Conservation (phyloP, 1,284 basidiomycete genomes). For the Fomes fomentarius region DNA sequence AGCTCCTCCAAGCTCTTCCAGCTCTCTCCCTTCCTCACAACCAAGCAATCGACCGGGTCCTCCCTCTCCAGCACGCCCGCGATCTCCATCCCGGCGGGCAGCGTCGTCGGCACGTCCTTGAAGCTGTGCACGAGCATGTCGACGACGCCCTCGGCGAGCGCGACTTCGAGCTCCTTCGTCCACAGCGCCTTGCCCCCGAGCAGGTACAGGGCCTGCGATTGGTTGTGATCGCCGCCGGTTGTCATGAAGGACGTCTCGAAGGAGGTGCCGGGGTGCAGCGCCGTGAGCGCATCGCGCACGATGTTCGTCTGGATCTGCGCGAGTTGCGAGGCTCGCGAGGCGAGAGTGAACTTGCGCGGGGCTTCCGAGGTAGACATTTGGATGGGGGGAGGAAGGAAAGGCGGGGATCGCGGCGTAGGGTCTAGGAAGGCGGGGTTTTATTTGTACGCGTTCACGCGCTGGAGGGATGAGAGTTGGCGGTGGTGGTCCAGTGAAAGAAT, state of each 20-base stretch:
- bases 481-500: not conserved
- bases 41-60: constrained; percentile 88
- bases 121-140: constrained; percentile 95
- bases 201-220: constrained; percentile 78
- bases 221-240: constrained; percentile 92
- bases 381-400: too few relatives aligned
- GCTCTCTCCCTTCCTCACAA: constrained; percentile 78
- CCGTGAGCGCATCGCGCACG: constrained; percentile 62
- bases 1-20: constrained; percentile 86
- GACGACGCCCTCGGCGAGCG: constrained; percentile 71
- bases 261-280: constrained; percentile 45
- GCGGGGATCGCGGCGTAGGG: too few relatives aligned
- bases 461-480: not conserved
- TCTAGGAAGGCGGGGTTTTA: not conserved
- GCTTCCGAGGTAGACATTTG: too few relatives aligned
- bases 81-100: constrained; percentile 86
- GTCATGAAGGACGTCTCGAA: constrained; percentile 87
- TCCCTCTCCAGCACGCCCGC: constrained; percentile 88
- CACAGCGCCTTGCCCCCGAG: constrained; percentile 90
- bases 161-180: constrained; percentile 94
- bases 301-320: constrained; percentile 87
- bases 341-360: constrained; percentile 60
- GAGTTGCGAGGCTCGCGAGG: constrained; percentile 85
- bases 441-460: too few relatives aligned
- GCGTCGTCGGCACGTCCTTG: constrained; percentile 92